Evolutionary conservation across 305 asterid genomes (phyloP), one percentile per base, ranked within the genome.

Genomic region (Fraxinus platypoda): DNA sequence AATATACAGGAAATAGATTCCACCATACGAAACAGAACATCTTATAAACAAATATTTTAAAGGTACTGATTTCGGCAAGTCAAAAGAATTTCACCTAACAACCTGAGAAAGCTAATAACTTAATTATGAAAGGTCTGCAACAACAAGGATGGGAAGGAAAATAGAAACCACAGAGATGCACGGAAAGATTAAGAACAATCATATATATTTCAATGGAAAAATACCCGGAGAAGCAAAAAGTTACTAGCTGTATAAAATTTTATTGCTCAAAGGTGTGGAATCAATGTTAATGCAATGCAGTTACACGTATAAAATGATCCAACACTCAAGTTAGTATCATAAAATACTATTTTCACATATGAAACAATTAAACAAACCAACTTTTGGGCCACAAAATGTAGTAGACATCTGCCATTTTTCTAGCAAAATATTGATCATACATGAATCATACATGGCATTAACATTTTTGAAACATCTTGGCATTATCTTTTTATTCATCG

Each of bases 1-100:
- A 38, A 62, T 35, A 25, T 25, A 26, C 74, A 66, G 74, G 35
- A 66, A 66, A 66, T 28, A 66, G n/a, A 66, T 66, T 8, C 74
- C n/a, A 3, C n/a, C 94, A 30, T n/a, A 54, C 33, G 31, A 66
- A 26, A 66, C 74, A 11, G 34, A 66, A 64, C 38, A 66, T 6
- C 77, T 26, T 62, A 57, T 64, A 8, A 19, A 82, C 25, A 41
- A 41, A 46, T 46, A 78, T 46, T 78, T 19, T 25, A 76, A 46
- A 85, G 6, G 35, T 11, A 9, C 1, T 11, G 21, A 66, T 26
- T 4, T 25, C 35, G 2, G 74, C n/a, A 66, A 73, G 59, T 74
- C 72, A 54, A 78, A 73, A 70, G 74, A 57, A 70, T 46, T 84
- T 59, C 76, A 31, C 33, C 74, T 70, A 72, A 34, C 49, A 21